Evolutionary conservation across 129 eudicot species (phyloP).

Genomic region (Chrysanthemum makinoi): DNA sequence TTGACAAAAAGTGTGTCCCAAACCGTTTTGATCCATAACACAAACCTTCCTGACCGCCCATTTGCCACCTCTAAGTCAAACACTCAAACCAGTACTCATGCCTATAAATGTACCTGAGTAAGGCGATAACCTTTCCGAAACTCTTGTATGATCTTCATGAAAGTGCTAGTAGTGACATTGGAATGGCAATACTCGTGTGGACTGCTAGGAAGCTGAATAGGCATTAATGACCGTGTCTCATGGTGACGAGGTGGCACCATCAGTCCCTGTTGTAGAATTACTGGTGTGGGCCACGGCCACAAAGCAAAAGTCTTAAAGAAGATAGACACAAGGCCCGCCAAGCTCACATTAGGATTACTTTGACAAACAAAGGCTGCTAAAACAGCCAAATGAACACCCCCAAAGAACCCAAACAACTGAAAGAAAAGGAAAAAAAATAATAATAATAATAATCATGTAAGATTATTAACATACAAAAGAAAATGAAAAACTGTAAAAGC

Average conservation of each 20-base stretch:
- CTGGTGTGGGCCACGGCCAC: conserved; percentile 84
- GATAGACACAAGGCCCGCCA: conserved; percentile 35
- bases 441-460: too few species aligned
- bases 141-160: conserved; percentile 52
- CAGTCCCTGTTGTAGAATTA: conserved; percentile 40
- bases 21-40: too few species aligned
- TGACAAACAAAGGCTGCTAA: conserved; percentile 54
- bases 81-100: too few species aligned
- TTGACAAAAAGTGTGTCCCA: too few species aligned
- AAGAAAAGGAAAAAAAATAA: background rate
- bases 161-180: conserved; percentile 54
- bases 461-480: background rate
- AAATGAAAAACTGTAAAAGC: background rate
- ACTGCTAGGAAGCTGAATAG: conserved; percentile 53
- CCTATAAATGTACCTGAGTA: conserved; percentile 40
- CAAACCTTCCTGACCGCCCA: too few species aligned
- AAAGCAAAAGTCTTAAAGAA: conserved; percentile 60
- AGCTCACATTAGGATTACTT: conserved; percentile 42
- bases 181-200: conserved; percentile 58
- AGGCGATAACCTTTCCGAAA: conserved; percentile 43
- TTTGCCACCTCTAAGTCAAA: too few species aligned
- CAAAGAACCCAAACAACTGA: conserved; percentile 65
- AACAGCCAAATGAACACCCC: conserved; percentile 64
- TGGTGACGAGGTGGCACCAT: conserved; percentile 17
- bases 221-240: conserved; percentile 42